Base-by-base conservation (phyloP, 441 rosid species). In the Gossypium schwendimanii region DNA sequence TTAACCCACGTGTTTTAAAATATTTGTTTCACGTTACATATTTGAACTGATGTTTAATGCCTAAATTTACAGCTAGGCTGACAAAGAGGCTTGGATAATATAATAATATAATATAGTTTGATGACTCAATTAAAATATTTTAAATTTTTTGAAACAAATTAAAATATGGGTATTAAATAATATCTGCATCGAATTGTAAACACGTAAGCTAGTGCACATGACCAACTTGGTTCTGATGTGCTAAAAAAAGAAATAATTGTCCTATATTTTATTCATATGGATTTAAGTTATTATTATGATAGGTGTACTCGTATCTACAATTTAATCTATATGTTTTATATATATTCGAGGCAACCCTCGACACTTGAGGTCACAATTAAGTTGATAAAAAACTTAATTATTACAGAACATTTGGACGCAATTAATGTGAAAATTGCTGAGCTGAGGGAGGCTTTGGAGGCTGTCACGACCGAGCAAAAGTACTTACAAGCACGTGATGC, bases 361-460 rank as follows among this genome's bases (percentile, higher is more conserved):
- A n/a, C 20, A 15, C 5, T 1, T 0, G n/a, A 50, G 1, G 1
- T 15, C 0, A n/a, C 0, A 14, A 1, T 14, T 47, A 14, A 14
- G 53, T 1, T 14, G 18, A 49, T 49, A 4, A n/a, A 47, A 49
- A 0, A 14, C 15, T 14, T 49, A 0, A 4, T 3, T 12, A 49
- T 14, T 61, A 60, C 84, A 95, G 98, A 95, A 78, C 99, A 95
- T 81, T 78, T 95, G 87, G 90, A 95, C 83, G 98, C 99, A 0
- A 84, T 93, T 2, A 91, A 90, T 73, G 97, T 95, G n/a, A 95
- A 95, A 83, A 95, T 95, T 79, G 95, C 96, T 69, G 94, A 89
- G 89, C 83, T 95, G 70, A 87, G 97, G 71, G 99, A 95, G 77
- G 90, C 98, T 66, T 79, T 93, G 87, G 97, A 91, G 72, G 83